These are phyloP conservation scores for Anastatica hierochuntica DNA, from an alignment of 345 rosid genomes.

Conservation along the genomic window DNA sequence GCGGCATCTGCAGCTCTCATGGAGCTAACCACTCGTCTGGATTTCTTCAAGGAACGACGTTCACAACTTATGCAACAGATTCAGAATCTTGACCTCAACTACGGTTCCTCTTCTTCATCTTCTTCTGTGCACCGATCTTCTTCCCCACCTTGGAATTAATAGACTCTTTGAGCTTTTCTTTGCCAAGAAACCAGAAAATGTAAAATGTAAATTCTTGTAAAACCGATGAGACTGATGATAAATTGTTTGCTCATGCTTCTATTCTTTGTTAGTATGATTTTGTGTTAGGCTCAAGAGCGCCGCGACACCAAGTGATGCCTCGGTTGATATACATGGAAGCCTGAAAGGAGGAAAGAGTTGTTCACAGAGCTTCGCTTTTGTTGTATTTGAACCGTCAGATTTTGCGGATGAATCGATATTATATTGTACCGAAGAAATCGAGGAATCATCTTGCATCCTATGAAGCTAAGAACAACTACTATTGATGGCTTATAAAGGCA, in stretches of 20 bases:
- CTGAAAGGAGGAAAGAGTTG: constrained; percentile 26
- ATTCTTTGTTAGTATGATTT: no score
- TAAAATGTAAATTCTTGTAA: constrained; percentile 18
- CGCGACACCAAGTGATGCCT: constrained; percentile 82
- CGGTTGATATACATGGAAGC: constrained; percentile 74
- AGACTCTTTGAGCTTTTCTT: neutral
- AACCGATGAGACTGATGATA: no score
- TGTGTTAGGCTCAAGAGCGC: constrained; percentile 75
- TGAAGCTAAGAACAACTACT: constrained; percentile 79
- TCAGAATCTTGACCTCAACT: constrained; percentile 79
- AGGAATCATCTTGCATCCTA: constrained; percentile 88
- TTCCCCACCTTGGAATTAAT: constrained; percentile 89
- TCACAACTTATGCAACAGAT: constrained; percentile 96
- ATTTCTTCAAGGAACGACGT: constrained; percentile 95
- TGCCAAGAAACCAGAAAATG: neutral
- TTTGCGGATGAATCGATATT: neutral
- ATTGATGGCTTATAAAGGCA: constrained; percentile 98
- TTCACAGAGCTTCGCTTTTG: neutral
- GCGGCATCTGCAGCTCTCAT: constrained; percentile 75
- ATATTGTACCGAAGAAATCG: constrained; percentile 63
- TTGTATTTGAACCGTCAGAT: neutral
- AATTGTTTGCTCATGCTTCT: neutral
- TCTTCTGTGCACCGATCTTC: constrained; percentile 61
- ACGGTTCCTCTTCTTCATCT: constrained; percentile 54
- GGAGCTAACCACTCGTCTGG: constrained; percentile 82